Conservation (phyloP, 176 grass and related monocot genomes). For the Saccharum spontaneum region DNA sequence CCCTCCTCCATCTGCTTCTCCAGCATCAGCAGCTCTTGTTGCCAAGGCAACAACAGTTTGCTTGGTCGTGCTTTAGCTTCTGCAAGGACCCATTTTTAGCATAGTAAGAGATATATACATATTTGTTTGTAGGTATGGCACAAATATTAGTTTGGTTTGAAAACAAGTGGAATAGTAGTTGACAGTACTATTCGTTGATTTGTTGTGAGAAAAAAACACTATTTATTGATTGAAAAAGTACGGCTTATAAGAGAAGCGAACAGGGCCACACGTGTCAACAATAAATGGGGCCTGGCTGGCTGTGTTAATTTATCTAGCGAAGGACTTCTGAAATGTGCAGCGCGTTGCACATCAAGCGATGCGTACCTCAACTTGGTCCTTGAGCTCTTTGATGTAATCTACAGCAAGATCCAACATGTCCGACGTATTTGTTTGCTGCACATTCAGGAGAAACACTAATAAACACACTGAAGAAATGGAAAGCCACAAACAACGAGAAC, state of each 20-base stretch:
- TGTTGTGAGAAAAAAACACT: too few relatives aligned
- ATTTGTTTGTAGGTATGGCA: neutral
- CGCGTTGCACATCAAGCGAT: neutral
- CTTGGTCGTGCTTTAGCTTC: slow-evolving; percentile 74
- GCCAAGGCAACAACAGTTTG: slow-evolving; percentile 62
- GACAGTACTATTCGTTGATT: too few relatives aligned
- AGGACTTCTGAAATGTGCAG: too few relatives aligned
- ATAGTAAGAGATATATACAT: neutral
- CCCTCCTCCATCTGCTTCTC: neutral
- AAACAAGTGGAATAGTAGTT: neutral
- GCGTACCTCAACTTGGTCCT: slow-evolving; percentile 80
- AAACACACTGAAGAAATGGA: neutral
- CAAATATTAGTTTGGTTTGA: neutral
- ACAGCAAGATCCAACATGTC: slow-evolving; percentile 97
- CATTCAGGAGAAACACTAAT: slow-evolving; percentile 12
- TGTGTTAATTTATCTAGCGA: too few relatives aligned
- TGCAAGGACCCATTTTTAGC: slow-evolving; percentile 37
- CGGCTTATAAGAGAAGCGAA: too few relatives aligned
- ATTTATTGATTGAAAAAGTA: too few relatives aligned
- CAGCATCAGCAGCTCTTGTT: slow-evolving; percentile 36
- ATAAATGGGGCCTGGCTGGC: neutral
- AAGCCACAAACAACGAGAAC: neutral
- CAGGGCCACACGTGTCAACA: neutral
- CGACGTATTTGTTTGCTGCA: slow-evolving; percentile 95
- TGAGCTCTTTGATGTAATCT: slow-evolving; percentile 86